phyloP scores from a whole-genome alignment of 805 yeast species.

The Saturnispora sekii region DNA sequence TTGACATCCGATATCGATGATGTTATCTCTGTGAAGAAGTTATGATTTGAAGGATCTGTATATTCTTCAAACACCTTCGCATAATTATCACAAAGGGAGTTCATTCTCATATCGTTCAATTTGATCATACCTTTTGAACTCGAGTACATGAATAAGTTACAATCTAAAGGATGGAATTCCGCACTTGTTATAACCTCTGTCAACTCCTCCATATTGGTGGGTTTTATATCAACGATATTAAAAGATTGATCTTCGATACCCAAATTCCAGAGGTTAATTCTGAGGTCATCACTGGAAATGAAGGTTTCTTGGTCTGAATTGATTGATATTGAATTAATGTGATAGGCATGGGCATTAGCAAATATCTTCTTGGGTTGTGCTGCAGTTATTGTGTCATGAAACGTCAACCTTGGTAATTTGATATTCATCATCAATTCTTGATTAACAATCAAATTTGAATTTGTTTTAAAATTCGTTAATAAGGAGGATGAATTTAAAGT shows the following conservation, averaged over 20 bases:
- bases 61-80: slow-evolving; percentile 86
- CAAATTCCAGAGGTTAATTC: slow-evolving; percentile 93
- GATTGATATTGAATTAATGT: slow-evolving; percentile 89
- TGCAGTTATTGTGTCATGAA: slow-evolving; percentile 90
- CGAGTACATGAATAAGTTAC: slow-evolving; percentile 92
- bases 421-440: slow-evolving; percentile 30
- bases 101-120: slow-evolving; percentile 92
- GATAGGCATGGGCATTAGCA: slow-evolving; percentile 96
- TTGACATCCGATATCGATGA: slow-evolving; percentile 89
- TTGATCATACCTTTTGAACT: slow-evolving; percentile 93
- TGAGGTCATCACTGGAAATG: slow-evolving; percentile 83
- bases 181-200: slow-evolving; percentile 97
- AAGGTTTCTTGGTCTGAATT: slow-evolving; percentile 96
- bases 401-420: slow-evolving; percentile 78
- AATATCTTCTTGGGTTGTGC: slow-evolving; percentile 89
- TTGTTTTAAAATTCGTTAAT: slow-evolving; percentile 21
- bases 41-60: slow-evolving; percentile 84
- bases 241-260: slow-evolving; percentile 91
- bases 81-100: slow-evolving; percentile 87
- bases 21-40: slow-evolving; percentile 95
- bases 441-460: slow-evolving; percentile 15
- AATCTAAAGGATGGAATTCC: slow-evolving; percentile 87
- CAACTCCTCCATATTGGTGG: slow-evolving; percentile 96
- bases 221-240: slow-evolving; percentile 96
- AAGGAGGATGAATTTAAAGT: slow-evolving; percentile 14